phyloP scores from a whole-genome alignment of 1,139 yeast genomes.

The Saccharomyces uvarum region DNA sequence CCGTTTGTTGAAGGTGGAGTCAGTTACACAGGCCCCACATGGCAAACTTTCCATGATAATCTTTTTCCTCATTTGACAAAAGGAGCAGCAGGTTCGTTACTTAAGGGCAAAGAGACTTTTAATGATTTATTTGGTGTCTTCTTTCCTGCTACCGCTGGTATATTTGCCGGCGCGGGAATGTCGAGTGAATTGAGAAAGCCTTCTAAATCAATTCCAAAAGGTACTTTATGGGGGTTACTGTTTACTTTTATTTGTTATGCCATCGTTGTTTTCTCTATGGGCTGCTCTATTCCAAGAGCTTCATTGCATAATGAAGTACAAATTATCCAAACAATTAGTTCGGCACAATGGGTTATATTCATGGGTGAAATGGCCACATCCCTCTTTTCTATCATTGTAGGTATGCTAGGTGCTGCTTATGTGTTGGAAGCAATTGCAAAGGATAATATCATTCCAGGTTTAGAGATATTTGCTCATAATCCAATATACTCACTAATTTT shows the following conservation, averaged over 20 bases:
- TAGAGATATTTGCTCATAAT: slow-evolving; percentile 51
- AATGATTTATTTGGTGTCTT: slow-evolving; percentile 85
- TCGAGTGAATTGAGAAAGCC: slow-evolving; percentile 89
- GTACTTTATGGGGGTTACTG: slow-evolving; percentile 74
- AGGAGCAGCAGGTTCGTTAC: slow-evolving; percentile 87
- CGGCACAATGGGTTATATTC: slow-evolving; percentile 64
- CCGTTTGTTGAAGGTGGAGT: slow-evolving; percentile 48
- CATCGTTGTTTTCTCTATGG: slow-evolving; percentile 70
- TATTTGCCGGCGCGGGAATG: slow-evolving; percentile 98
- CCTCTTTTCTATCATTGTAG: slow-evolving; percentile 85
- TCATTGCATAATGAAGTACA: slow-evolving; percentile 71
- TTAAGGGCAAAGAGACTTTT: slow-evolving; percentile 61
- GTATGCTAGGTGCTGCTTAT: slow-evolving; percentile 89
- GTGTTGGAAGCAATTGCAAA: slow-evolving; percentile 84
- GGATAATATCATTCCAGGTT: slow-evolving; percentile 76
- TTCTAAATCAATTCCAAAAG: slow-evolving; percentile 79
- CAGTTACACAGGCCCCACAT: slow-evolving; percentile 64
- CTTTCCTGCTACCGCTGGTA: slow-evolving; percentile 97
- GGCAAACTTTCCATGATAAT: slow-evolving; percentile 57
- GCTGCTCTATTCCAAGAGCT: slow-evolving; percentile 70
- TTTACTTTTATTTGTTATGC: slow-evolving; percentile 70
- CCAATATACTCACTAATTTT: slow-evolving; percentile 58
- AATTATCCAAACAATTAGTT: slow-evolving; percentile 71
- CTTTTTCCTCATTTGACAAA: slow-evolving; percentile 71
- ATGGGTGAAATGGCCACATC: slow-evolving; percentile 87